Base-by-base conservation (phyloP, 495 filamentous ascomycete species). In the Xylaria sp. region DNA sequence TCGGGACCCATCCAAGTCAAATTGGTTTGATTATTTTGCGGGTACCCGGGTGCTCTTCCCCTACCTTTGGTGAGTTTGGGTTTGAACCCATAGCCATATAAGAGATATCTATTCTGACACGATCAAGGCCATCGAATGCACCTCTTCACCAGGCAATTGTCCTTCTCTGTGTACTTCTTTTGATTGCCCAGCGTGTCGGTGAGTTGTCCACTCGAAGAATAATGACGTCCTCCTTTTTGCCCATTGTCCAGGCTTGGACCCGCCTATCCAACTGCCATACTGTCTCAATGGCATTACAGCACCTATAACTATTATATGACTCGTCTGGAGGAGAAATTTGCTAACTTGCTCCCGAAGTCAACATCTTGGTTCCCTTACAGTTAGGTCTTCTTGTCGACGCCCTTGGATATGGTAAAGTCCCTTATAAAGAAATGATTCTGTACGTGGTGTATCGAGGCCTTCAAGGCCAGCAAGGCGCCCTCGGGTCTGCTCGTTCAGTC, bases 21-120 rank as follows among this genome's bases (percentile, higher is more conserved):
- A 71, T 40, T 71, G 93, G 93, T 94, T 91, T 90, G 93, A 95
- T 77, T 95, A 95, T 76, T 79, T 93, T 44, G 87, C 86, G 67
- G 89, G 90, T 19, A 94, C 93, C 75, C 87, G 85, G 40, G 80
- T 93, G 24, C 93, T 95, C 79, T 91, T 93, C 76, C 92, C 92
- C 0, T 95, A 93, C 74, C 85, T 94, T 41, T 95, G 92, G 92
- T 93, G n/a, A 71, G 69, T 55, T 29, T 46, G 35, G 35, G 17
- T 44, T 29, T 33, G 35, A 59, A 53, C 4, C 31, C 11, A 64
- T 71, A 50, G 6, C 31, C 40, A 67, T 63, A 14, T 69, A 31
- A 50, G 29, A 29, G 33, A 53, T 61, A 57, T 68, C 17, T 59
- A 44, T 15, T 37, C 63, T 75, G 35, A 75, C 66, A 26, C 46